Evolutionary conservation across 805 yeast genomes (phyloP), one percentile per base, ranked within the genome.

Genomic region (Citeromyces matritensis): DNA sequence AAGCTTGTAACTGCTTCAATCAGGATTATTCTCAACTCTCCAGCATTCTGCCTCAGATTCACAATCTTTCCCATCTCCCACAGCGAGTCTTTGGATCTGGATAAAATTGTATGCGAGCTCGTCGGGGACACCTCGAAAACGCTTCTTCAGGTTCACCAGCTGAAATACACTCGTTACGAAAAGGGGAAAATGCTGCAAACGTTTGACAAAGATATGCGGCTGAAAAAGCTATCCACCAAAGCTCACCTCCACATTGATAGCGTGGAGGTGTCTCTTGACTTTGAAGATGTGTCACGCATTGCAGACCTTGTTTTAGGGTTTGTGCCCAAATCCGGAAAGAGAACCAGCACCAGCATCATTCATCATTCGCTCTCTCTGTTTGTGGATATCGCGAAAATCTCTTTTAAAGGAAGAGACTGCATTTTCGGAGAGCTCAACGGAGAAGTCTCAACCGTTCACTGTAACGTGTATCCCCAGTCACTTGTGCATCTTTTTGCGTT

Each of bases 11-110:
- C 45, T 4, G 38, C 42, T 1, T 29, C 30, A 1, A 33, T 40
- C 0, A 24, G 17, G 1, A 17, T 67, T 4, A 47, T 41, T 17
- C 23, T 47, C 0, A 46, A 53, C 2, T 32, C 66, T 0, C 21
- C 21, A 17, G 21, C 5, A 5, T 17, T 5, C 21, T 17, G 21
- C 7, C 21, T 17, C 21, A 17, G 21, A 17, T 50, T 59, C 8
- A 77, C 79, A 1, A 37, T 70, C 1, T 55, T 67, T 0, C 65
- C 44, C 37, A 60, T 58, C 30, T 53, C 65, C 7, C 31, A 41
- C 1, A 45, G 46, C 4, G 51, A 53, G 4, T 43, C 42, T 3
- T 31, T 67, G 8, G 47, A 42, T 3, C 43, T 65, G 5, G 54
- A 55, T 5, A 56, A 55, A 30, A 35, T 63, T 2, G 24, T 48